Percentiles rank a stretch among this genome's conserved stretches.
phyloP scores from a whole-genome alignment of 2,329 filamentous ascomycete species.

The Cladosporium sp. region DNA sequence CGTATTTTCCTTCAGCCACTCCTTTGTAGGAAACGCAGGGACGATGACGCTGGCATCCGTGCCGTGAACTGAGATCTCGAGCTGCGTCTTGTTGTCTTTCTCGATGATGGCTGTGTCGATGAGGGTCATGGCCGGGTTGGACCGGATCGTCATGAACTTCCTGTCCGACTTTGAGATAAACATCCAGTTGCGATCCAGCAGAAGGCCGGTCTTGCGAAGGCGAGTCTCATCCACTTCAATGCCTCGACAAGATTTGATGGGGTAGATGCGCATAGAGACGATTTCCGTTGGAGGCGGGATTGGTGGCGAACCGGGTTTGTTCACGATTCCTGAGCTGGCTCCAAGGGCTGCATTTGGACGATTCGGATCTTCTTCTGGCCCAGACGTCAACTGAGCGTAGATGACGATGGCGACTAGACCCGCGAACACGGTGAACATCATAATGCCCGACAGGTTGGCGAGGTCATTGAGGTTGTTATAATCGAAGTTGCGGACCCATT shows the following conservation, averaged over 20 bases:
- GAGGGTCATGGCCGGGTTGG: slow-evolving; percentile 56
- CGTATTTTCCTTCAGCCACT: slow-evolving; percentile 52
- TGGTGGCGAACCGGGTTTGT: slow-evolving; percentile 22
- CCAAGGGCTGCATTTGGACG: slow-evolving; percentile 18
- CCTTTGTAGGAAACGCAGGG: slow-evolving; percentile 47
- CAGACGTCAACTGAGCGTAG: slow-evolving; percentile 20
- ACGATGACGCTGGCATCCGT: slow-evolving; percentile 42
- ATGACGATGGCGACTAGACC: slow-evolving; percentile 21
- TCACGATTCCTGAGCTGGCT: slow-evolving; percentile 15
- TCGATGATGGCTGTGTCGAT: slow-evolving; percentile 49
- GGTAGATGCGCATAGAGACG: slow-evolving; percentile 52
- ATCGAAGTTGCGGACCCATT: slow-evolving; percentile 9
- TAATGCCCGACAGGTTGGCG: slow-evolving; percentile 15
- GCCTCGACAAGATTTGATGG: slow-evolving; percentile 61
- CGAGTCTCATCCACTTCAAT: slow-evolving; percentile 48
- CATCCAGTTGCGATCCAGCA: slow-evolving; percentile 62
- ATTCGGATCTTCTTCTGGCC: background rate
- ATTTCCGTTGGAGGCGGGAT: slow-evolving; percentile 36
- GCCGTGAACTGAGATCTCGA: slow-evolving; percentile 45
- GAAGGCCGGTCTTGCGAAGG: slow-evolving; percentile 51
- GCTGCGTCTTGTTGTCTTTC: slow-evolving; percentile 30
- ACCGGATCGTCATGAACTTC: slow-evolving; percentile 58
- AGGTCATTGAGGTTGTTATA: slow-evolving; percentile 7
- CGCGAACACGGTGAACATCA: slow-evolving; percentile 21
- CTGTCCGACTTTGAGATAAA: slow-evolving; percentile 48